phyloP scores from a whole-genome alignment of 1,139 yeast species.

The Lodderomyces beijingensis region DNA sequence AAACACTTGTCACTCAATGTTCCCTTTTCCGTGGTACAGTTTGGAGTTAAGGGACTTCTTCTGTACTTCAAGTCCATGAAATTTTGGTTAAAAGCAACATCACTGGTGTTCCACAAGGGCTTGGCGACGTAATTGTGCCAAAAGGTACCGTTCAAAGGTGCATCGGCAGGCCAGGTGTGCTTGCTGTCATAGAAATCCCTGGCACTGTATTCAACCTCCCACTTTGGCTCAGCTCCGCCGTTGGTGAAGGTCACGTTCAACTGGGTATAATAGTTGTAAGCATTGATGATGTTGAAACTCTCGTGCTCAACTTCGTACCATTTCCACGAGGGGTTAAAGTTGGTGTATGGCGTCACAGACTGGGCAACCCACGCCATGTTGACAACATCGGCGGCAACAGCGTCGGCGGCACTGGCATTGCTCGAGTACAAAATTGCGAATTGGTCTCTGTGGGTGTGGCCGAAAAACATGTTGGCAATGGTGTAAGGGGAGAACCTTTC shows the following conservation, averaged over 20 bases:
- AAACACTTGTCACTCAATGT: conserved; percentile 7
- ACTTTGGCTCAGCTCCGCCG: conserved; percentile 46
- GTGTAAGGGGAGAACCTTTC: conserved; percentile 67
- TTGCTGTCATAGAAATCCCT: conserved; percentile 47
- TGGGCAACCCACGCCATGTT: conserved; percentile 65
- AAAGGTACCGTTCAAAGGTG: conserved; percentile 57
- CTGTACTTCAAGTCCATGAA: conserved; percentile 49
- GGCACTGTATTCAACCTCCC: conserved; percentile 54
- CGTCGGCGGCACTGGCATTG: conserved; percentile 32
- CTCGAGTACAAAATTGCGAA: conserved; percentile 53
- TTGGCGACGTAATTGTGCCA: conserved; percentile 44
- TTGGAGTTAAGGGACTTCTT: conserved; percentile 46
- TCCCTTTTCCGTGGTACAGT: conserved; percentile 32
- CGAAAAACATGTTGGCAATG: conserved; percentile 65
- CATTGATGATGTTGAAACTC: conserved; percentile 58
- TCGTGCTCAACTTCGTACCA: conserved; percentile 64
- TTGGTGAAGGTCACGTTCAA: conserved; percentile 49
- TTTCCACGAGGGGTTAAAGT: conserved; percentile 67
- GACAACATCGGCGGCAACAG: conserved; percentile 36
- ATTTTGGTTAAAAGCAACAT: conserved; percentile 40
- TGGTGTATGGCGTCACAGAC: conserved; percentile 57
- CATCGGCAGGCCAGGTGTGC: conserved; percentile 42
- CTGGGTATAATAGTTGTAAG: conserved; percentile 51
- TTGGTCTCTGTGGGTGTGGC: conserved; percentile 74
- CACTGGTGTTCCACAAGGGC: conserved; percentile 29